Conservation (phyloP, 2,329 filamentous ascomycete species). For the Pseudocercospora musae region DNA sequence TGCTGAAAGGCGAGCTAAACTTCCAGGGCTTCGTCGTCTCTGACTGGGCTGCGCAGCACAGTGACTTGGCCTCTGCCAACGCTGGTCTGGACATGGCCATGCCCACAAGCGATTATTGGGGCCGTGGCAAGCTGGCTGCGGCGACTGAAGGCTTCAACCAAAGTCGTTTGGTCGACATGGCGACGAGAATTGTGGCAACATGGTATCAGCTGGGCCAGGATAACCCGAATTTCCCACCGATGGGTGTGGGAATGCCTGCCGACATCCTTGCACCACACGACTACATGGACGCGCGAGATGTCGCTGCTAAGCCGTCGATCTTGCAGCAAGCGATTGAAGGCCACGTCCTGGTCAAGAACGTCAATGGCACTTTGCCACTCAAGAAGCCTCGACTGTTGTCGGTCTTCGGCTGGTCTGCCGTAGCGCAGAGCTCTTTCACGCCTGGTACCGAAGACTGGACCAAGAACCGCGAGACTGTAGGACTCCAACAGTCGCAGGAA, state of each 20-base stretch:
- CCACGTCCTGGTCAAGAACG: conserved; percentile 63
- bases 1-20: conserved; percentile 70
- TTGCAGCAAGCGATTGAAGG: conserved; percentile 60
- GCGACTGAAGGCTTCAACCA: conserved; percentile 60
- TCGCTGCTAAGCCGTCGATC: conserved; percentile 47
- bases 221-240: conserved; percentile 38
- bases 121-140: conserved; percentile 45
- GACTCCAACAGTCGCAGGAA: conserved; percentile 23
- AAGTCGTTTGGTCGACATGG: conserved; percentile 61
- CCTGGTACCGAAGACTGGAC: conserved; percentile 23
- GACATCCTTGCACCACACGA: conserved; percentile 51
- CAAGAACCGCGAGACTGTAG: conserved; percentile 28
- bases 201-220: conserved; percentile 57
- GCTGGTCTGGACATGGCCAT: conserved; percentile 68
- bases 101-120: conserved; percentile 47
- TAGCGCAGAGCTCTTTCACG: conserved; percentile 31
- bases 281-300: conserved; percentile 55
- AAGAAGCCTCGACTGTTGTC: conserved; percentile 51
- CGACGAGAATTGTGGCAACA: conserved; percentile 48
- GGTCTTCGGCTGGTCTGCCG: conserved; percentile 60
- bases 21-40: conserved; percentile 70
- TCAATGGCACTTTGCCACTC: conserved; percentile 54
- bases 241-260: conserved; percentile 51
- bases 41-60: conserved; percentile 65
- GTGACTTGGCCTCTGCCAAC: conserved; percentile 58